Evolutionary conservation across 2,329 filamentous ascomycete genomes (phyloP), one percentile per base, ranked within the genome.

Genomic region (Neofusicoccum parvum): DNA sequence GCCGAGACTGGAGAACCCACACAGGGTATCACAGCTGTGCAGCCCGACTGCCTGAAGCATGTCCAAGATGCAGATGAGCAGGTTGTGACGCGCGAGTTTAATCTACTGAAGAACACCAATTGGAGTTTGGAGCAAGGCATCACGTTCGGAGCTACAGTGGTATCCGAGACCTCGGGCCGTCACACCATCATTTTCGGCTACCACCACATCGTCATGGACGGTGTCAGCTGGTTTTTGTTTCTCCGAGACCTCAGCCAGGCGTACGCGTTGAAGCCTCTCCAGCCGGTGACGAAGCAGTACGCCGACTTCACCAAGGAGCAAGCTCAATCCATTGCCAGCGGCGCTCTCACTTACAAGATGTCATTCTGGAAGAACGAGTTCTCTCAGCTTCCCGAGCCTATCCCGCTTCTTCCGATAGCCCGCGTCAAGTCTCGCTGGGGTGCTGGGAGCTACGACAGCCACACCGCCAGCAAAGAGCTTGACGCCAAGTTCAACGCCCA

Each of bases 171-270:
- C 0, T 66, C 71, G 1, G 72, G 71, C 0, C 62, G 67, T 1
- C 79, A 83, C 65, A 79, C 73, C 68, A 66, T 85, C 3, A 45
- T 87, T 0, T 53, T 86, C 5, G 73, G 73, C 1, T 77, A 75
- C 51, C 83, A 85, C 66, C 83, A 86, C 68, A 85, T 86, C 43
- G 72, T 76, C 39, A 78, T 86, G 75, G 85, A 87, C 67, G 82
- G 80, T 0, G 67, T 79, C 43, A 82, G 81, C 50, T 78, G 78
- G 3, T 68, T 80, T 10, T 68, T 85, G 2, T 72, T 86, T 17
- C 64, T 83, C 12, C 34, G 67, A 0, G 82, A 86, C 43, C 65
- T 86, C 3, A 74, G 81, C n/a, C 77, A 73, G 34, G 76, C 71
- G 0, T 86, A 85, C 70, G 72, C 72, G 1, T 72, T 75, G 12